Evolutionary conservation across 2,329 filamentous ascomycete species (phyloP).

Genomic region (Aureobasidium subglaciale): DNA sequence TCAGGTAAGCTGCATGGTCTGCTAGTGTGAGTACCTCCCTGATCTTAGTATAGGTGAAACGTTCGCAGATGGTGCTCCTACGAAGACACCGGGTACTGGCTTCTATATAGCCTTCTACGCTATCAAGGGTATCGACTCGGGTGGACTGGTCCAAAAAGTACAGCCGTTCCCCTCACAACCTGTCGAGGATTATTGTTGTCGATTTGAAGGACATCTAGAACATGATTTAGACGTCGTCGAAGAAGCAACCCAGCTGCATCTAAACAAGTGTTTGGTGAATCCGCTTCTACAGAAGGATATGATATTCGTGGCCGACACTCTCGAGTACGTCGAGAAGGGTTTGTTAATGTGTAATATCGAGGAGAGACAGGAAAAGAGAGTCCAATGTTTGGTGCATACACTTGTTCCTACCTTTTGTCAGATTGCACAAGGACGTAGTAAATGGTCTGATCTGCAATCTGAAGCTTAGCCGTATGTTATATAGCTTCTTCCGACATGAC

Average conservation of each 20-base stretch:
- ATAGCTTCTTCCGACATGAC: no score
- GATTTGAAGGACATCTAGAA: neutral
- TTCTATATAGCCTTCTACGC: neutral
- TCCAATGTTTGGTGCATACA: neutral
- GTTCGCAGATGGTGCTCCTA: neutral
- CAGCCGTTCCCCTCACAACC: neutral
- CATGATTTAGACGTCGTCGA: neutral
- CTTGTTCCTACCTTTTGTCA: neutral
- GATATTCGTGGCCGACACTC: neutral
- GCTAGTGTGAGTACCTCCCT: no score
- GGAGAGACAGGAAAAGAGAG: neutral
- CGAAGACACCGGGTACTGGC: neutral
- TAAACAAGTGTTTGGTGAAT: neutral
- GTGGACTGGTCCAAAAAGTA: neutral
- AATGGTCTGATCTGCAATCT: no score
- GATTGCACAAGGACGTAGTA: neutral
- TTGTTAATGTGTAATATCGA: neutral
- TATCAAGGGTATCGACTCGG: neutral
- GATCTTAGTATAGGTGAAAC: no score
- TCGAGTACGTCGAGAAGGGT: neutral
- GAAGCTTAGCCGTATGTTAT: no score
- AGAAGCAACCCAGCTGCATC: neutral
- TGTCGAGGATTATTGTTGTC: neutral
- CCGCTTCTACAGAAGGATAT: neutral
- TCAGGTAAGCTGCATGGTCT: neutral